Percentiles rank a stretch among this genome's conserved stretches.
phyloP scores from a whole-genome alignment of 2,329 filamentous ascomycete genomes.

The Diaporthe amygdali region DNA sequence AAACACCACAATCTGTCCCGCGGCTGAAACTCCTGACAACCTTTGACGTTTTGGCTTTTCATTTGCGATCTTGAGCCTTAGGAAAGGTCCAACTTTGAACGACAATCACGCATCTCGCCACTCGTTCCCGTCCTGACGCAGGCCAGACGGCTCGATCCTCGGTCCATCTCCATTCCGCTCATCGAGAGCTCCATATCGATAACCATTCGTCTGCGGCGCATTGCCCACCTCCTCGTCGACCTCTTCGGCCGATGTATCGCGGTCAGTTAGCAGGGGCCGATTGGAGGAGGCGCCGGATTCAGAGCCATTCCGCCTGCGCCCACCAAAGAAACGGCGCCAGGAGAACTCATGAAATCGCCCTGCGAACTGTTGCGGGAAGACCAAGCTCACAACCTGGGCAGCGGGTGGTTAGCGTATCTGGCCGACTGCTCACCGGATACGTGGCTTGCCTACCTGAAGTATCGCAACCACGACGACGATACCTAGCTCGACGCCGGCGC shows the following conservation, averaged over 20 bases:
- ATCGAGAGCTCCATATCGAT: conserved; percentile 16
- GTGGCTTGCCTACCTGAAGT: conserved; percentile 52
- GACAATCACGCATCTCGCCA: conserved; percentile 16
- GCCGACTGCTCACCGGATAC: too few relatives aligned
- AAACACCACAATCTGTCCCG: too few relatives aligned
- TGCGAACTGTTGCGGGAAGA: conserved; percentile 2
- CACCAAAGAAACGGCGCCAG: background rate
- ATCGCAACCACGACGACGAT: conserved; percentile 58
- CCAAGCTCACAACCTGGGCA: conserved; percentile 6
- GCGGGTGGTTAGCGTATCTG: background rate
- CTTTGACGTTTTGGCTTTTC: too few relatives aligned
- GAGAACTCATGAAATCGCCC: background rate
- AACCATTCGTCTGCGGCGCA: background rate
- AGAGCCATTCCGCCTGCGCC: background rate
- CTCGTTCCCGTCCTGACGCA: background rate
- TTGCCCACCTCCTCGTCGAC: conserved; percentile 17
- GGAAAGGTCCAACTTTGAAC: too few relatives aligned
- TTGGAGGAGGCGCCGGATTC: background rate
- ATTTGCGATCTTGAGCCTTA: background rate
- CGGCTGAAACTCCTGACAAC: background rate
- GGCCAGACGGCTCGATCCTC: conserved; percentile 18
- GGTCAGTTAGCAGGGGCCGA: conserved; percentile 15
- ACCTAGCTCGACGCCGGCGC: conserved; percentile 59
- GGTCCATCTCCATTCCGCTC: background rate
- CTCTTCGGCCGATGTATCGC: conserved; percentile 12